Evolutionary conservation across 805 yeast species (phyloP).

Genomic region (Naumovozyma baii): DNA sequence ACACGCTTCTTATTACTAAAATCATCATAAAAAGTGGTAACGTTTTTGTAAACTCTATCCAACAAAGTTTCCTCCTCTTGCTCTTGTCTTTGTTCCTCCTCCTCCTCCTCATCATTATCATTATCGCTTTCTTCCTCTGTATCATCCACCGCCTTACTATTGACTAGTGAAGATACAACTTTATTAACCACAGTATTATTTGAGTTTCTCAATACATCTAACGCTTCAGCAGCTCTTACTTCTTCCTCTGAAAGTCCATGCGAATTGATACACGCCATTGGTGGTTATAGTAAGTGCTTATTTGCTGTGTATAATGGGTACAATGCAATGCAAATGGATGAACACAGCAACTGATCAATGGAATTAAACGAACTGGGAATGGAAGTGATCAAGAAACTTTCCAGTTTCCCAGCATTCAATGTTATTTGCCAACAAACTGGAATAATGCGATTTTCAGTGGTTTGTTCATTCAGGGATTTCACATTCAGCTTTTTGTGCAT

Average conservation of each 20-base stretch:
- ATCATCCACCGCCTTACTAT: background rate
- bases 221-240: slow-evolving; percentile 21
- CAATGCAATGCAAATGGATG: too few relatives aligned
- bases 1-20: slow-evolving; percentile 32
- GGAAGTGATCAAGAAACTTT: too few relatives aligned
- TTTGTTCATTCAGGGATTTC: too few relatives aligned
- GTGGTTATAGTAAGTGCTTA: too few relatives aligned
- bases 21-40: slow-evolving; percentile 39
- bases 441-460: too few relatives aligned
- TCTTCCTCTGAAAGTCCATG: slow-evolving; percentile 18
- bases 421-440: too few relatives aligned
- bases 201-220: slow-evolving; percentile 18
- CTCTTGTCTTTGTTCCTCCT: slow-evolving; percentile 1
- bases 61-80: slow-evolving; percentile 4
- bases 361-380: too few relatives aligned
- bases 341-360: too few relatives aligned
- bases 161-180: background rate
- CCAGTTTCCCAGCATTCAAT: too few relatives aligned
- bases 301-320: too few relatives aligned
- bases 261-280: background rate
- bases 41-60: slow-evolving; percentile 34
- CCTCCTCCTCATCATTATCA: background rate
- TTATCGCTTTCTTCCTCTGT: slow-evolving; percentile 1
- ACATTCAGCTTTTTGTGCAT: too few relatives aligned
- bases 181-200: background rate